Evolutionary conservation across 768 basidiomycete species (phyloP).

Genomic region (Omphalotus guepiniiformis): DNA sequence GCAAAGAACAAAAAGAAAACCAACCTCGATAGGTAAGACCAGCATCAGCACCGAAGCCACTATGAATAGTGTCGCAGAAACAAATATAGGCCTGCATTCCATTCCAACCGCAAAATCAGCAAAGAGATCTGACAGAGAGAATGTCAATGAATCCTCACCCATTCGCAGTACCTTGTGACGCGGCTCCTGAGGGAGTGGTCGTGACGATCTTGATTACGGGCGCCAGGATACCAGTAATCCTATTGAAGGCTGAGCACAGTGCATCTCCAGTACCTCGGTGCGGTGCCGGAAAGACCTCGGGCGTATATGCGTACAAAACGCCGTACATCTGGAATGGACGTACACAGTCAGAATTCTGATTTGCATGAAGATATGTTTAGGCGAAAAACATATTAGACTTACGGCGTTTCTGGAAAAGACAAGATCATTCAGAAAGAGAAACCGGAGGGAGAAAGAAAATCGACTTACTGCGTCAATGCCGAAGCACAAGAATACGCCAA

Average conservation of each 20-base stretch:
- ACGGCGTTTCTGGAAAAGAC: background rate
- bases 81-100: conserved; percentile 3
- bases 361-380: background rate
- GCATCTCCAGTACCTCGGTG: conserved; percentile 55
- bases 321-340: conserved; percentile 5
- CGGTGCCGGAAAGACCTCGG: conserved; percentile 52
- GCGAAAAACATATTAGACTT: background rate
- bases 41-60: conserved; percentile 3
- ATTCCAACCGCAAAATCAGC: background rate
- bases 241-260: conserved; percentile 46
- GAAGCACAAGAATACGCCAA: conserved; percentile 45
- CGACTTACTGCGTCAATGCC: conserved; percentile 35
- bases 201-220: conserved; percentile 19
- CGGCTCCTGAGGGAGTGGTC: conserved; percentile 3
- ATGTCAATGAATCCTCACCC: conserved; percentile 1
- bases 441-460: background rate
- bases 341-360: too few relatives aligned
- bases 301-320: conserved; percentile 42
- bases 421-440: too few relatives aligned
- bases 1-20: background rate
- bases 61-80: conserved; percentile 2
- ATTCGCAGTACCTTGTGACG: conserved; percentile 5
- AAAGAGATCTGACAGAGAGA: background rate
- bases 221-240: conserved; percentile 58
- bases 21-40: conserved; percentile 8